These are phyloP conservation scores for Pleurotus eryngii DNA, from an alignment of 768 basidiomycete species.

Conservation along the genomic window DNA sequence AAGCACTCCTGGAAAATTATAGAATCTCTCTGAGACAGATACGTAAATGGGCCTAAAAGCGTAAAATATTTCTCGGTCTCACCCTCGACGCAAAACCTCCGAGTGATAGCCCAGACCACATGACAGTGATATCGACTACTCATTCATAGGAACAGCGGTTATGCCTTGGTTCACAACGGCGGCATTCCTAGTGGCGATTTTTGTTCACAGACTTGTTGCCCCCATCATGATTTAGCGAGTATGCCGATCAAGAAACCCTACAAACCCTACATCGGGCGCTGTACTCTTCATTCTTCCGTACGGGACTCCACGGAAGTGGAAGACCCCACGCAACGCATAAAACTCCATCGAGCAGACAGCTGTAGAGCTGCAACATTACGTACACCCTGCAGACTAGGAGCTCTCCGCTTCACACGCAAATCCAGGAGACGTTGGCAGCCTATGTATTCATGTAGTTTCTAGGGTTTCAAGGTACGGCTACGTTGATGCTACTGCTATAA, in stretches of 20 bases:
- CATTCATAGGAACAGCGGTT: neutral
- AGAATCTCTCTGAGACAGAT: conserved; percentile 5
- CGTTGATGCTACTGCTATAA: too few species aligned
- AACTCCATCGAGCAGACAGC: neutral
- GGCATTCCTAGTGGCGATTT: neutral
- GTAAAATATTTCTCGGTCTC: neutral
- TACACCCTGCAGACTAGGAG: too few species aligned
- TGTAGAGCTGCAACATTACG: neutral
- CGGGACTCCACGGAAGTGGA: neutral
- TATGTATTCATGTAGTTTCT: too few species aligned
- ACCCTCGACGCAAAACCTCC: conserved; percentile 1
- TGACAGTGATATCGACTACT: neutral
- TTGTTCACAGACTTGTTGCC: neutral
- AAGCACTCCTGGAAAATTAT: neutral
- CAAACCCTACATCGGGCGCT: conserved; percentile 6
- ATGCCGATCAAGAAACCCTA: conserved; percentile 5
- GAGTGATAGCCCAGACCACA: conserved; percentile 5
- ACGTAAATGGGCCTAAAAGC: conserved; percentile 1
- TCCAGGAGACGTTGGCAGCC: neutral
- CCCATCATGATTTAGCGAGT: neutral
- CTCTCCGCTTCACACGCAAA: neutral
- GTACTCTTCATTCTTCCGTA: neutral
- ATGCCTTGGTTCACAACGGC: neutral
- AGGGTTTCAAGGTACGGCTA: too few species aligned
- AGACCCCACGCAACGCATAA: conserved; percentile 1